Evolutionary conservation across 768 basidiomycete species (phyloP).

Genomic region (Russula foetens): DNA sequence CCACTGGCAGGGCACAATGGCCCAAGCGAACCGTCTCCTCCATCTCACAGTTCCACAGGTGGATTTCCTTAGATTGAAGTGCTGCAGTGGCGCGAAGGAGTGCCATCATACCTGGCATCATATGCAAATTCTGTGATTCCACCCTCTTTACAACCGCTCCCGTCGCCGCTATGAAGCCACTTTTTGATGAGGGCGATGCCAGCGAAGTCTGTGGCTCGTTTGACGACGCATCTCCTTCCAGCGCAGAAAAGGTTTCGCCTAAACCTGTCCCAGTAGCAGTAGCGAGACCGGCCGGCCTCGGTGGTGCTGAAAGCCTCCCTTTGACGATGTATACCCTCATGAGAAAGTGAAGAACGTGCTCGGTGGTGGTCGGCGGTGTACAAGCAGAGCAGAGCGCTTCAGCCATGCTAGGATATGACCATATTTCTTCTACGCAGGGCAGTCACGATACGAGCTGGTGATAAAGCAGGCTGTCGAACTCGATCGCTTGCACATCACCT

Average conservation of each 20-base stretch:
- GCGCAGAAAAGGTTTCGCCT: too few species aligned
- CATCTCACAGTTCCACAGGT: too few species aligned
- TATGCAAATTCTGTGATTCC: neutral
- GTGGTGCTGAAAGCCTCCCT: neutral
- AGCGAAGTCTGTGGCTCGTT: neutral
- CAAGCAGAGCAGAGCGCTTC: neutral
- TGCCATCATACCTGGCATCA: constrained; percentile 6
- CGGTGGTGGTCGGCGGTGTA: neutral
- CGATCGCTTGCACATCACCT: neutral
- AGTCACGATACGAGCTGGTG: neutral
- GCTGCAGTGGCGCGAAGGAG: neutral
- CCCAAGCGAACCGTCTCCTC: neutral
- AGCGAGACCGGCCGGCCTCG: neutral
- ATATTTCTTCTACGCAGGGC: constrained; percentile 1
- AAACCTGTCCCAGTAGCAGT: neutral
- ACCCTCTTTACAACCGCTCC: neutral
- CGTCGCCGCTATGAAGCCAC: neutral
- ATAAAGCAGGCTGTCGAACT: constrained; percentile 4
- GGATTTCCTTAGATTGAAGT: neutral
- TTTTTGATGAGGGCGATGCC: neutral
- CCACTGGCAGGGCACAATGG: neutral
- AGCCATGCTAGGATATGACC: constrained; percentile 1
- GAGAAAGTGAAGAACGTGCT: neutral
- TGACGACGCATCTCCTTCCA: neutral
- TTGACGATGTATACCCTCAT: constrained; percentile 4